Conservation (phyloP, 2,329 filamentous ascomycete genomes). For the Alternaria panax region DNA sequence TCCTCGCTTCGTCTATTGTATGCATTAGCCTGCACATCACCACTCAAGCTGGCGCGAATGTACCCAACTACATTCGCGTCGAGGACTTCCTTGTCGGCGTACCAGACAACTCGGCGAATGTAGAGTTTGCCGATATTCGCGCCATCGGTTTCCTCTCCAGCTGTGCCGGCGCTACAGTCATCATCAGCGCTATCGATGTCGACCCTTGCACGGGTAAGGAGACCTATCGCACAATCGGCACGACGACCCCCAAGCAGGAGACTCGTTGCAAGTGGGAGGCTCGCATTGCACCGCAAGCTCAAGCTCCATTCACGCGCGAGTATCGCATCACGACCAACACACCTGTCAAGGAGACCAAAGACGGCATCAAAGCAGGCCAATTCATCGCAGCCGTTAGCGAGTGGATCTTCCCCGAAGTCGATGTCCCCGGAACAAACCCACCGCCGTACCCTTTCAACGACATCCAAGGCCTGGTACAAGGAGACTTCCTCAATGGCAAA, state of each 20-base stretch:
- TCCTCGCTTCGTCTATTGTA: slow-evolving; percentile 49
- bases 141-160: slow-evolving; percentile 52
- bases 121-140: slow-evolving; percentile 48
- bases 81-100: slow-evolving; percentile 55
- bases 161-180: slow-evolving; percentile 41
- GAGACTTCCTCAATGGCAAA: slow-evolving; percentile 38
- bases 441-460: slow-evolving; percentile 38
- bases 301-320: slow-evolving; percentile 52
- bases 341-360: slow-evolving; percentile 46
- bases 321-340: slow-evolving; percentile 50
- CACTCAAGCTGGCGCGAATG: slow-evolving; percentile 26
- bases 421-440: slow-evolving; percentile 49
- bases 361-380: slow-evolving; percentile 53
- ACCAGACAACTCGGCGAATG: slow-evolving; percentile 42
- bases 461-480: slow-evolving; percentile 47
- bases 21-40: slow-evolving; percentile 53
- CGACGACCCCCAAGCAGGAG: slow-evolving; percentile 40
- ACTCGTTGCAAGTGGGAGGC: slow-evolving; percentile 53
- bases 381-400: slow-evolving; percentile 54
- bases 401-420: slow-evolving; percentile 55
- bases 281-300: slow-evolving; percentile 37
- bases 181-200: slow-evolving; percentile 52
- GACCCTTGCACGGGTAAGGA: slow-evolving; percentile 54
- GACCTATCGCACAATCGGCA: slow-evolving; percentile 47
- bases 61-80: slow-evolving; percentile 52